Evolutionary conservation across 495 filamentous ascomycete genomes (phyloP).

Genomic region (Margaritispora aquatica): DNA sequence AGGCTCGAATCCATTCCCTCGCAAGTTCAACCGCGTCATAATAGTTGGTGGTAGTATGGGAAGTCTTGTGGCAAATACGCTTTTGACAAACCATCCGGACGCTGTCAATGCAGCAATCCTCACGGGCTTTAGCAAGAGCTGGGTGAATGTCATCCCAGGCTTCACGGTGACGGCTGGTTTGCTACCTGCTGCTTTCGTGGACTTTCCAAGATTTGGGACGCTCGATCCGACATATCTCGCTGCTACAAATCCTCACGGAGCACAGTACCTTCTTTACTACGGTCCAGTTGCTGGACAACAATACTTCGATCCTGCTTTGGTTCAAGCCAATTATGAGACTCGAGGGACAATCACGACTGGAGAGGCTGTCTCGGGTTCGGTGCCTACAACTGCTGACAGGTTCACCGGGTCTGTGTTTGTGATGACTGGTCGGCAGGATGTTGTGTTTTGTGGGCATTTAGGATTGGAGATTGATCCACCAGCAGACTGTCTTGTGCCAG

Average conservation of each 20-base stretch:
- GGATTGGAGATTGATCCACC: not conserved
- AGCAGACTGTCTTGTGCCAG: not conserved
- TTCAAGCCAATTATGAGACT: not conserved
- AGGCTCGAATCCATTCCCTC: conserved; percentile 7
- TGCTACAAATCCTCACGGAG: not conserved
- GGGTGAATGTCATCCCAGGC: not conserved
- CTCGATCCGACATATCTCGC: conserved; percentile 8
- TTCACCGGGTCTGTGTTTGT: conserved; percentile 1
- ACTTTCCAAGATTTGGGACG: not conserved
- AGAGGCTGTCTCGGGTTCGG: not conserved
- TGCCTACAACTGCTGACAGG: not conserved
- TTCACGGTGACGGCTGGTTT: not conserved
- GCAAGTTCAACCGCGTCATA: conserved; percentile 15
- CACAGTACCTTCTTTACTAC: conserved; percentile 9
- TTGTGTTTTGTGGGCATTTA: conserved; percentile 8
- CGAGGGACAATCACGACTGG: conserved; percentile 10
- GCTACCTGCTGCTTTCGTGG: not conserved
- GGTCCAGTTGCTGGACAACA: not conserved
- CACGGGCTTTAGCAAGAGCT: conserved; percentile 10
- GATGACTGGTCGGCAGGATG: conserved; percentile 10
- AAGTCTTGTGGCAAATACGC: conserved; percentile 17
- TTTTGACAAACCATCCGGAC: conserved; percentile 19
- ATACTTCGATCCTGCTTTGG: conserved; percentile 10
- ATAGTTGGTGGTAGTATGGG: conserved; percentile 22
- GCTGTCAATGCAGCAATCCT: conserved; percentile 20